These are phyloP conservation scores for Penicillium canariense DNA, from an alignment of 495 filamentous ascomycete species.

Conservation along the genomic window DNA sequence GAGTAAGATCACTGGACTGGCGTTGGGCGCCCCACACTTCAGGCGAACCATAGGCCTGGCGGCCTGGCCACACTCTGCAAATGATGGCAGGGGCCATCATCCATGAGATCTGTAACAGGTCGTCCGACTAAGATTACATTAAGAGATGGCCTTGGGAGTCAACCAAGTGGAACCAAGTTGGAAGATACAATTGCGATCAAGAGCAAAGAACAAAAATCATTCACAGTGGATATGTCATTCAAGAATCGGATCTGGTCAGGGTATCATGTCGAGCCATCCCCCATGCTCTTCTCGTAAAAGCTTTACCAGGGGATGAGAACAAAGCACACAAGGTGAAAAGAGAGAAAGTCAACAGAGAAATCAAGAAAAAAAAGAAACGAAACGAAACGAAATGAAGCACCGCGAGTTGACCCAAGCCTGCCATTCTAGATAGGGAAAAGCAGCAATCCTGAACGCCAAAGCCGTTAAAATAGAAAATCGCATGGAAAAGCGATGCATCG, in stretches of 20 bases:
- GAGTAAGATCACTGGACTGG: conserved; percentile 18
- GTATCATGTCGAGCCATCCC: conserved; percentile 26
- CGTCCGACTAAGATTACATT: not conserved
- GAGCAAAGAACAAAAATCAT: not conserved
- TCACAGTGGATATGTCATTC: conserved; percentile 14
- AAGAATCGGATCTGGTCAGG: conserved; percentile 28
- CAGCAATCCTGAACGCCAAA: conserved; percentile 9
- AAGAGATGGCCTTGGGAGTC: too few species aligned
- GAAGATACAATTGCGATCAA: too few species aligned
- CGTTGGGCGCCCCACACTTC: conserved; percentile 17
- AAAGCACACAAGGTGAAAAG: not conserved
- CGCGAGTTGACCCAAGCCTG: conserved; percentile 19
- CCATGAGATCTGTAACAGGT: not conserved
- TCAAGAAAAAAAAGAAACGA: not conserved
- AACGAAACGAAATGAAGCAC: conserved; percentile 4
- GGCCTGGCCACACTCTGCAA: not conserved
- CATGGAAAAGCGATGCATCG: conserved; percentile 7
- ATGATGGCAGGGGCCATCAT: not conserved
- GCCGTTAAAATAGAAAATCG: conserved; percentile 4
- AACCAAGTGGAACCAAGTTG: too few species aligned
- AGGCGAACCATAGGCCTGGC: not conserved
- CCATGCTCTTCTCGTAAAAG: conserved; percentile 7
- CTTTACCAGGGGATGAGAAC: conserved; percentile 2
- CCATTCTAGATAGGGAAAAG: conserved; percentile 26
- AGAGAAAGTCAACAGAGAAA: conserved; percentile 3